Base-by-base conservation (phyloP, 148 eudicot genomes). In the Spergularia marina region DNA sequence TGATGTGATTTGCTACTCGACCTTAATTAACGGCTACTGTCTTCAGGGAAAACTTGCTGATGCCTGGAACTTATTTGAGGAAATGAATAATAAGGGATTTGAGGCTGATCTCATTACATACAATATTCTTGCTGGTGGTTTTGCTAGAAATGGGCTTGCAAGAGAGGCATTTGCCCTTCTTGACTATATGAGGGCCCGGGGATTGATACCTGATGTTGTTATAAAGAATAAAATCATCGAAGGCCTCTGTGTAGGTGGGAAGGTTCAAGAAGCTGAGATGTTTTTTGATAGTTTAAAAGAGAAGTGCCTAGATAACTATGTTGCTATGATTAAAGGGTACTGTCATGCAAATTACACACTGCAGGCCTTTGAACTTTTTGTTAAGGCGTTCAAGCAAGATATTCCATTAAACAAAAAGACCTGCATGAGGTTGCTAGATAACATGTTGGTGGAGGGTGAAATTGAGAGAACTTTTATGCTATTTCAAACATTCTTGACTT, bases 1-100 rank as follows among this genome's bases (percentile, higher is more conserved):
- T 20, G 97, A 91, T 85, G 77, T 84, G 59, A 75, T 81, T 74
- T 86, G 86, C 77, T 91, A 86, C 78, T 86, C 97, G 11, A 91
- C 93, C 72, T 72, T 91, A 78, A 91, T 91, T 18, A 81, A 77
- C 69, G 91, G 91, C 52, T 83, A 79, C 68, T 85, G 87, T 78
- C 83, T 77, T 30, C 76, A 83, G 14, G 88, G 85, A 23, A 79
- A 80, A 21, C 71, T 86, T 71, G 44, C 16, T 68, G 86, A 89
- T 61, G 93, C 97, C 14, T 51, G 67, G 11, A 65, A 73, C 17
- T 18, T 86, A 56, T 80, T 85, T 67, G 72, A 75, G 40, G 88
- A 84, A 76, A 82, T 91, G 84, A 78, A 63, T 58, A 41, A 64
- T 23, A 79, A 77, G 53, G 93, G 90, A 16, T 59, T 86, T 41